Base-by-base conservation (phyloP, 176 grass and related monocot species). In the Zoysia japonica region DNA sequence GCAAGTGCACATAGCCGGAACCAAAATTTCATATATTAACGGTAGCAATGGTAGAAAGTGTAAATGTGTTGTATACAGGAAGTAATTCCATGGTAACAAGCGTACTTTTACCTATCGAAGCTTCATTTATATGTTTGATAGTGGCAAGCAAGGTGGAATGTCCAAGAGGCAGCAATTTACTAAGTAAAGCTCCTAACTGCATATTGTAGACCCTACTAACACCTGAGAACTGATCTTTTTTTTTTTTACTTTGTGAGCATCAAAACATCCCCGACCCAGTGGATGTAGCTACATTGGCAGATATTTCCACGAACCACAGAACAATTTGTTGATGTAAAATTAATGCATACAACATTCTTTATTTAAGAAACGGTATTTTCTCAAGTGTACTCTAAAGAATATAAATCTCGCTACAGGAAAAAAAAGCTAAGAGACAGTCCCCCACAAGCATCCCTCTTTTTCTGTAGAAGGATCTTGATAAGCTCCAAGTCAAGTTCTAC, bases 201-300 rank as follows among this genome's bases (percentile, higher is more conserved):
- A 76, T n/a, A 39, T 47, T 19, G 44, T 28, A 45, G 11, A 38
- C 3, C 3, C 20, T 39, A 60, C 13, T 57, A 17, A 36, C 9
- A n/a, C 11, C 11, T 47, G 48, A 11, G 65, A 52, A 51, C 6
- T 49, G 47, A 49, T 28, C 37, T 8, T 49, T 8, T 47, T 70
- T 11, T 65, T 37, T 11, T 15, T 35, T 68, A 50, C n/a, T 82
- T 12, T 5, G 70, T 15, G 16, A 51, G 62, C 41, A 39, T 57
- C 41, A 75, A 56, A 56, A 56, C 19, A 28, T 28, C 28, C 28
- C 28, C 28, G 5, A 45, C 38, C 40, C 19, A 59, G 51, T 19
- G 5, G 49, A 56, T 76, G 56, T 12, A 57, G 28, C 43, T 76
- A 76, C 57, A 15, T 47, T 68, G 42, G 50, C 6, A 75, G 50